Conservation (phyloP, 108 stramenopile genomes). For the Aurantiochytrium sp. region DNA sequence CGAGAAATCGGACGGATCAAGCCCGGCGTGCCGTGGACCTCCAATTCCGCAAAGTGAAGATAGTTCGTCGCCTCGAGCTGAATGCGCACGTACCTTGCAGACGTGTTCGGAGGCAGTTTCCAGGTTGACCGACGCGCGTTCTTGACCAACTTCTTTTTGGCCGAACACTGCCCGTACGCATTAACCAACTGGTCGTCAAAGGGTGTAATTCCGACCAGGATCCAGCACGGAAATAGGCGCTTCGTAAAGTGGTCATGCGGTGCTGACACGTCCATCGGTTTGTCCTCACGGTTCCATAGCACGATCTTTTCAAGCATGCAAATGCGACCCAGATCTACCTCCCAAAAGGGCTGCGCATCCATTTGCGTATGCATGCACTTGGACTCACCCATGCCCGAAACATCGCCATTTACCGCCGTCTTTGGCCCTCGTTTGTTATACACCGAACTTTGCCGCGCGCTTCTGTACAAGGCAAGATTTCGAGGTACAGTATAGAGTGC, state of each 20-base stretch:
- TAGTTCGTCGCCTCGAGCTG: constrained; percentile 54
- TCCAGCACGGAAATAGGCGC: constrained; percentile 55
- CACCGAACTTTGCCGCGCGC: constrained; percentile 38
- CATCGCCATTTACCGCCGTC: constrained; percentile 7
- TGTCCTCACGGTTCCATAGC: constrained; percentile 59
- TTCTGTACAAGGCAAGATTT: constrained; percentile 33
- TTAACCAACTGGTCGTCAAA: constrained; percentile 32
- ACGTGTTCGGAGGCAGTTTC: constrained; percentile 43
- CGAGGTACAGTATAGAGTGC: constrained; percentile 34
- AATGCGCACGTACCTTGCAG: constrained; percentile 52
- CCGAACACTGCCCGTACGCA: constrained; percentile 16
- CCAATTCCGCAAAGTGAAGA: constrained; percentile 51
- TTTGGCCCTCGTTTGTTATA: constrained; percentile 24
- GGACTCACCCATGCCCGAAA: neutral
- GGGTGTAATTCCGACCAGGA: constrained; percentile 48
- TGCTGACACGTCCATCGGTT: constrained; percentile 38
- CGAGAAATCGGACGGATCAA: constrained; percentile 24
- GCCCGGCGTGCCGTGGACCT: constrained; percentile 41
- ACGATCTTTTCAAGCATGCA: constrained; percentile 27
- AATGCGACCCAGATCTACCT: constrained; percentile 27
- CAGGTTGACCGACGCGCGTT: constrained; percentile 33
- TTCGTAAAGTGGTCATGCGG: constrained; percentile 33
- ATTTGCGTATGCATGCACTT: neutral
- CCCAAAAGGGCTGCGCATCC: constrained; percentile 43
- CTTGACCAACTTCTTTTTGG: constrained; percentile 30